Conservation (phyloP, 768 basidiomycete genomes). For the Mycena pura region DNA sequence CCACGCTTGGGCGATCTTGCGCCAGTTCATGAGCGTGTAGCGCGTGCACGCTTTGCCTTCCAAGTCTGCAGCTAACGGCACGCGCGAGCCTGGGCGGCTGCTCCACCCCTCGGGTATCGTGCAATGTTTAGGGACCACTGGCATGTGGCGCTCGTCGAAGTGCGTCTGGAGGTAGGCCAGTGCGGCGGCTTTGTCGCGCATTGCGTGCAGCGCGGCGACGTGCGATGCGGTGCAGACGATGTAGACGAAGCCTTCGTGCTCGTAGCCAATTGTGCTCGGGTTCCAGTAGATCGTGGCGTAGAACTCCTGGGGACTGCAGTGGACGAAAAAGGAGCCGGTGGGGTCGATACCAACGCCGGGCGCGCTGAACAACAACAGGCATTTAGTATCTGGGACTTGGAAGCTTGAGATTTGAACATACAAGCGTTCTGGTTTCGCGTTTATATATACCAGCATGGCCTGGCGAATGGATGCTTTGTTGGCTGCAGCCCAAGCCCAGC, state of each 20-base stretch:
- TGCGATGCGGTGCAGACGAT: neutral
- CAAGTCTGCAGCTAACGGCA: neutral
- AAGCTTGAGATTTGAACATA: neutral
- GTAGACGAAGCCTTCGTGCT: conserved; percentile 3
- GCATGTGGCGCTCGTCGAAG: neutral
- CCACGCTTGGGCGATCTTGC: neutral
- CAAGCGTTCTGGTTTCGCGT: neutral
- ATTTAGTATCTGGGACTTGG: neutral
- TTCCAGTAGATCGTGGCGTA: conserved; percentile 1
- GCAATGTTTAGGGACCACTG: neutral
- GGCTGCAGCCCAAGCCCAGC: neutral
- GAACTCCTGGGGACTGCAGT: neutral
- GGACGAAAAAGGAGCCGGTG: conserved; percentile 1
- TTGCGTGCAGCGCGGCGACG: conserved; percentile 1
- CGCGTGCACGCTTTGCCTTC: neutral
- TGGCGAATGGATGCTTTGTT: neutral
- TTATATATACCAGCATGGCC: neutral
- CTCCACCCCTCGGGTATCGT: neutral
- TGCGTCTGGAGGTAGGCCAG: conserved; percentile 1
- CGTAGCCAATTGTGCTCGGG: neutral
- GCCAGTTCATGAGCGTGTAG: conserved; percentile 1
- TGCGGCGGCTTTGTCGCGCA: neutral
- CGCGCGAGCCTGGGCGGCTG: neutral
- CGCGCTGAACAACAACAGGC: neutral
- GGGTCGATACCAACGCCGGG: neutral